Percentiles rank a stretch among this genome's conserved stretches.
Evolutionary conservation across 73 alveolate genomes (phyloP).

Genomic region (Tetrahymena elliotti): DNA sequence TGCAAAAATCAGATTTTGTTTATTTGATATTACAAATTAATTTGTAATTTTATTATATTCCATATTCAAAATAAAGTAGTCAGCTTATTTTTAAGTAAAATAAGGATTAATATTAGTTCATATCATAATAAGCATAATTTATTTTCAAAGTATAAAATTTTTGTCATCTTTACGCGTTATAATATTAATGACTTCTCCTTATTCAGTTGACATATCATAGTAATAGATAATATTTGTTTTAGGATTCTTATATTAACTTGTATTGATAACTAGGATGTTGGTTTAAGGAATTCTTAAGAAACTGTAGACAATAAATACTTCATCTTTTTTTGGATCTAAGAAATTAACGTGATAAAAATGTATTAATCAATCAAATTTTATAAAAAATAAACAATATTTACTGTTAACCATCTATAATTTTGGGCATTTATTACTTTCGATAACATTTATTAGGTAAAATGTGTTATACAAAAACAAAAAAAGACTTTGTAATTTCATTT

Average conservation of each 20-base stretch:
- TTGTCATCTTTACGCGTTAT: neutral
- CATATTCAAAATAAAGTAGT: neutral
- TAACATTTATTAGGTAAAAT: too few species aligned
- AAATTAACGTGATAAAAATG: neutral
- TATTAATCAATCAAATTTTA: too few species aligned
- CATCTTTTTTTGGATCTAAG: neutral
- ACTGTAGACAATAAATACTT: neutral
- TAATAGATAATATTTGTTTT: neutral
- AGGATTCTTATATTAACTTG: neutral
- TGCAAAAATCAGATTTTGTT: neutral
- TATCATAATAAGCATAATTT: neutral
- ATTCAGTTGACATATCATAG: neutral
- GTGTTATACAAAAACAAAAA: too few species aligned
- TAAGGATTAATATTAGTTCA: too few species aligned
- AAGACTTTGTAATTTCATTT: too few species aligned
- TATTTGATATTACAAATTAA: neutral
- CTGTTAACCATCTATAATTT: neutral
- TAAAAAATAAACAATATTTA: too few species aligned
- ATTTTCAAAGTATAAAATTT: too few species aligned
- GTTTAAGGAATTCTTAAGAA: neutral
- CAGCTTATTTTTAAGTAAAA: too few species aligned
- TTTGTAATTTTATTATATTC: neutral
- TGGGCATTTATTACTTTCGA: too few species aligned
- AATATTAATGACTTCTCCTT: neutral
- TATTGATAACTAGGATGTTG: too few species aligned